Evolutionary conservation across 2,329 filamentous ascomycete genomes (phyloP), one percentile per base, ranked within the genome.

Genomic region (Talaromyces funiculosus): DNA sequence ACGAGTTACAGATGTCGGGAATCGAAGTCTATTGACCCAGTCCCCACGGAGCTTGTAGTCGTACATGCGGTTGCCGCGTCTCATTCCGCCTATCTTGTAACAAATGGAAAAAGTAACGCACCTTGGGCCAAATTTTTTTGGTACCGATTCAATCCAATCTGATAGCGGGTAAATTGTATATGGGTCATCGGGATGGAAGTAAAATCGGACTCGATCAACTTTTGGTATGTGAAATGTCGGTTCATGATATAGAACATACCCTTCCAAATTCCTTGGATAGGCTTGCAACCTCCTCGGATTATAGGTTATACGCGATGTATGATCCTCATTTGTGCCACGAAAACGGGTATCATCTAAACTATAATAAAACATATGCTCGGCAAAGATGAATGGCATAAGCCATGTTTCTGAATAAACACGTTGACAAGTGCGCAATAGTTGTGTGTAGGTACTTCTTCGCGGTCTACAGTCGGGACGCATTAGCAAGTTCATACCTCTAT

Each of bases 361-460:
- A n/a, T n/a, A n/a, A 10, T 38, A 24, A 10, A n/a, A 54, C 4
- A 40, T 29, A 40, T 54, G 33, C 35, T 54, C 51, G 1, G 20
- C 51, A 3, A 54, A 14, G 14, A 29, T 18, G n/a, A 40, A 54
- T 54, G 51, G 33, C 51, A 54, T 54, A 8, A 0, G 69, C 64
- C 29, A 81, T 73, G 5, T 64, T 60, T 7, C 81, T 65, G 2
- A 68, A 68, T 8, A 66, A 38, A 59, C 79, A 71, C 0, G 47
- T 0, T 64, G 80, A 75, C 78, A 78, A 80, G 20, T 56, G 68
- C 76, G 77, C 80, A 72, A 78, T 81, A 62, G 82, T 80, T 2
- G 78, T 73, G 61, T 82, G 78, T 0, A 79, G 75, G 8, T 40
- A 1, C 7, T 22, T 10, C 51, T n/a, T 14, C 51, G 31, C 20